Base-by-base conservation (phyloP, 345 rosid genomes). In the Euphorbia lathyris region DNA sequence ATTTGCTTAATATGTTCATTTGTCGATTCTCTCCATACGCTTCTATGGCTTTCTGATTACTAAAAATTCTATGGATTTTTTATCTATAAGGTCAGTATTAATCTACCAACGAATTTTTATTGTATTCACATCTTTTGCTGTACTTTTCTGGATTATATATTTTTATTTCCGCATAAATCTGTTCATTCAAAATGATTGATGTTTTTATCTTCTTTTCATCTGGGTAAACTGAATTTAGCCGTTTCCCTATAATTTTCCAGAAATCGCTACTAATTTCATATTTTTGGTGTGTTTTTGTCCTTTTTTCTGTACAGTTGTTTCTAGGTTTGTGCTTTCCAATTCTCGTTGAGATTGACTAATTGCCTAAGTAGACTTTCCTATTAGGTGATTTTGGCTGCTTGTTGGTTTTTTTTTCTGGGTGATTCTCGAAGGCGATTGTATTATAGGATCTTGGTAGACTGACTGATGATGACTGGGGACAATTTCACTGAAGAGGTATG, bases 401-500 rank as follows among this genome's bases (percentile, higher is more conserved):
- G 14, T 34, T 29, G 13, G 0, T 29, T 22, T 27, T 57, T 57
- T 4, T 16, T 26, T 13, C 19, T 32, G 36, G 36, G 19, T 27
- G 11, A 0, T n/a, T 3, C 34, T 52, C 62, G 74, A 1, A 40
- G 60, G 70, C 50, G 74, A 32, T 40, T 57, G 36, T 12, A 20
- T 26, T 9, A 34, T 64, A 66, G 55, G 58, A 53, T 40, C 48
- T 26, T 27, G 51, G 55, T 68, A 48, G 59, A 58, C 70, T 43
- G 67, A 55, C 51, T 12, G 17, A 71, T 17, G 66, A 86, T 92
- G 97, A 73, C 77, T 70, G 91, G 86, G 69, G 86, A 82, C 19
- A 81, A 76, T 72, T 73, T 73, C 67, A 69, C 62, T 9, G 77
- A 51, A 38, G 79, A 14, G 42, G 70, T 69, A 34, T 56, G 56